Evolutionary conservation across 305 asterid species (phyloP).

Genomic region (Fraxinus xanthoxyloides): DNA sequence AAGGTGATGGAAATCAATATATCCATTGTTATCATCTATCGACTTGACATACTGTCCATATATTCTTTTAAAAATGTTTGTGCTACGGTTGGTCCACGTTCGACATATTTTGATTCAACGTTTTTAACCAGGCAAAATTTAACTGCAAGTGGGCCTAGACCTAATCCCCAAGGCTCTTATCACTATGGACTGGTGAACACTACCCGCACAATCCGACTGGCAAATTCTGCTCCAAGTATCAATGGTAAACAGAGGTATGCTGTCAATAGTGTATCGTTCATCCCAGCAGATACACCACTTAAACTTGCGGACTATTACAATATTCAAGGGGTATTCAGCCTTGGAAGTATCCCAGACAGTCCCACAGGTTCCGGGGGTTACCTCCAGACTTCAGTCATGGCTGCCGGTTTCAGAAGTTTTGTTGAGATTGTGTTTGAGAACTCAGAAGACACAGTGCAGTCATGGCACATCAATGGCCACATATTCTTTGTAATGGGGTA

Average conservation of each 20-base stretch:
- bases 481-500: conserved; percentile 40
- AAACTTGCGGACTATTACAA: conserved; percentile 46
- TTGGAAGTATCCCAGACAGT: conserved; percentile 35
- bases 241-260: conserved; percentile 39
- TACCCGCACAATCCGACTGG: conserved; percentile 29
- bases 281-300: conserved; percentile 43
- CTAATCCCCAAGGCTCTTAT: conserved; percentile 37
- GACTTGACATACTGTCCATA: not conserved
- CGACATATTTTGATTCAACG: not conserved
- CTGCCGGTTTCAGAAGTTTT: conserved; percentile 40
- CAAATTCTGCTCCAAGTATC: conserved; percentile 31
- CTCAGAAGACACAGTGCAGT: conserved; percentile 31
- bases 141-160: conserved; percentile 38
- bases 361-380: conserved; percentile 31
- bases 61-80: not conserved
- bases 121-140: conserved; percentile 31
- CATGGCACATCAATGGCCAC: conserved; percentile 48
- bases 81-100: not conserved
- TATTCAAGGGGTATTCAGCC: conserved; percentile 38
- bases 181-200: conserved; percentile 36
- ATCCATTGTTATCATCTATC: not conserved
- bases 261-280: conserved; percentile 38
- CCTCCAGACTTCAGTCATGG: conserved; percentile 43
- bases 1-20: not conserved
- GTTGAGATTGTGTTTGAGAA: conserved; percentile 40